Base-by-base conservation (phyloP, 306 rosid species). In the Cucurbita moschata region DNA sequence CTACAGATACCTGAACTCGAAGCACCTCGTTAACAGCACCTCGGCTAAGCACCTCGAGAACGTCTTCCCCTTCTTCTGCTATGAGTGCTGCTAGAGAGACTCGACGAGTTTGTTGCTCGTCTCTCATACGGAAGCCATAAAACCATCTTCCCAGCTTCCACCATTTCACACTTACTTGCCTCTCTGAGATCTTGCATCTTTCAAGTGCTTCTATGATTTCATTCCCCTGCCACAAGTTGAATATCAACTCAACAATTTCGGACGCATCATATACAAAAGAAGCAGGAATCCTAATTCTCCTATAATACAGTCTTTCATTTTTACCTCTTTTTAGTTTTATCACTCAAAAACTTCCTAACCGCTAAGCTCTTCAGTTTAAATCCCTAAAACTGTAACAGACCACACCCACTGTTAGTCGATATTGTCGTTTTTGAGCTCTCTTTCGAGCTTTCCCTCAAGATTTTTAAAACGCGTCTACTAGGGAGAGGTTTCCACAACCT, bases 121-220 rank as follows among this genome's bases (percentile, higher is more conserved):
- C 94, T 74, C 85, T 77, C 93, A 86, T 87, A 2, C 94, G 92
- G 81, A 81, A 86, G 55, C 98, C 97, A 64, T 82, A 74, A 72
- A 83, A 80, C 97, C 88, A 87, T 83, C 96, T 86, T n/a, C 98
- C 98, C n/a, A 88, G 80, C 83, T 87, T 93, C 92, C 92, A 93
- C 98, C 98, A 93, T 77, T 80, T 90, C 26, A 93, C 71, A 12
- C 87, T 81, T 19, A 86, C 89, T 64, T 69, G 81, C 71, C 90
- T 78, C 18, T 81, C 89, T 3, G 88, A 78, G 44, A 90, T 86
- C 77, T 83, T 80, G 65, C 67, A 23, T 26, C 74, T 44, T 43
- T 56, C 61, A 66, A 90, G 92, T 19, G 82, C 83, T 80, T 88
- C 82, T 46, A 76, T 59, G 43, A 93, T 76, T 47, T 65, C 1